Base-by-base conservation (phyloP, 2,329 filamentous ascomycete species). In the Aspergillus fumigatiaffinis region DNA sequence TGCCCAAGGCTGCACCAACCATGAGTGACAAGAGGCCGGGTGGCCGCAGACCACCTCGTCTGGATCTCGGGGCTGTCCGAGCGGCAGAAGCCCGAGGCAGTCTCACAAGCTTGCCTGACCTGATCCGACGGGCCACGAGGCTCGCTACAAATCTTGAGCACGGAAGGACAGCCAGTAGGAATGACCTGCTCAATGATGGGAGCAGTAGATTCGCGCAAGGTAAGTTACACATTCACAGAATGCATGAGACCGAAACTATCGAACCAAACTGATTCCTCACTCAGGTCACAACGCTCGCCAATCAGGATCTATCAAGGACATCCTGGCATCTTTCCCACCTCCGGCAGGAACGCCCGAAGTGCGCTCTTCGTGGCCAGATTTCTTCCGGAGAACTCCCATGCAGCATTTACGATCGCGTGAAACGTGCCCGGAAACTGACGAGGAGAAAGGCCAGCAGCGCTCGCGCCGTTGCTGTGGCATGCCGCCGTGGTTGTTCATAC, bases 131-230 rank as follows among this genome's bases (percentile, higher is more conserved):
- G 65, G 94, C 94, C 10, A 97, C 93, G 0, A 86, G 86, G 63
- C 79, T 97, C 41, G 93, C 92, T 17, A 85, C 90, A 0, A 92
- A 96, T 74, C 87, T 99, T 57, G 93, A 97, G 67, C 87, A 87
- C 63, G 93, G 93, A 12, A 87, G 77, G 63, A 87, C 86, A 21
- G 85, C 85, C 12, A 87, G 84, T 67, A 77, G 82, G 56, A 65
- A 82, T 74, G 76, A 82, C 75, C 68, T 77, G 59, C 63, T 75
- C n/a, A 71, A 71, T 59, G 61, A 67, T 53, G 61, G 63, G 46
- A 70, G 73, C 53, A 54, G 66, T 47, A 70, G 57, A 35, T 62
- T 63, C 35, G 63, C 57, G 47, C 59, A 62, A 41, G 67, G 71
- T 73, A 59, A 64, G 67, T 61, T 9, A 10, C n/a, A 12, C n/a